phyloP scores from a whole-genome alignment of 2,329 filamentous ascomycete species.

The Ophiostoma montium region DNA sequence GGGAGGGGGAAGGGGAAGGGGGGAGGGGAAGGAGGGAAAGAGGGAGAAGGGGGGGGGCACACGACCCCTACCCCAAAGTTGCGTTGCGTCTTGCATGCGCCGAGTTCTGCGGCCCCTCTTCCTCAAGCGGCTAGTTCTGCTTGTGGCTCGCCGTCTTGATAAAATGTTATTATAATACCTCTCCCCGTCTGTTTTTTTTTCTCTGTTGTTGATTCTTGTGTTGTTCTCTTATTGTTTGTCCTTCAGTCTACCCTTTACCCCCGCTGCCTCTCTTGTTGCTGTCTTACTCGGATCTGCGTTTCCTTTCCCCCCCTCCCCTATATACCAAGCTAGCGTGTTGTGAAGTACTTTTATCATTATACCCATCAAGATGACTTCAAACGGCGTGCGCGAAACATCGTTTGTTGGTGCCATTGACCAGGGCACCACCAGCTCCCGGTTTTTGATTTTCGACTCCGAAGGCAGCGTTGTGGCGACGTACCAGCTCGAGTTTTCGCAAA shows the following conservation, averaged over 20 bases:
- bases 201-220: no score
- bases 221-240: no score
- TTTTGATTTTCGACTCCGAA: conserved; percentile 73
- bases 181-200: background rate
- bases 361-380: conserved; percentile 12
- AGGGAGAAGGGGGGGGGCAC: background rate
- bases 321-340: background rate
- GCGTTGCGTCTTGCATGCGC: background rate
- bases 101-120: background rate
- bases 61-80: background rate
- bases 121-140: background rate
- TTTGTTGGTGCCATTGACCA: conserved; percentile 85
- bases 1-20: background rate
- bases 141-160: background rate
- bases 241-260: no score
- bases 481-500: conserved; percentile 75
- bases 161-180: background rate
- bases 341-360: background rate
- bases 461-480: conserved; percentile 69
- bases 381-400: conserved; percentile 24
- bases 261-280: no score
- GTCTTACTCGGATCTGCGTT: no score
- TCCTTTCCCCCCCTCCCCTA: no score
- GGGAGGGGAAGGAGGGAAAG: background rate
- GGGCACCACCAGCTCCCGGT: conserved; percentile 77